A percentile compares a stretch with the other conserved stretches of the same genome.
phyloP scores from a whole-genome alignment of 177 flowering plant species.

The Vitis hybrid region DNA sequence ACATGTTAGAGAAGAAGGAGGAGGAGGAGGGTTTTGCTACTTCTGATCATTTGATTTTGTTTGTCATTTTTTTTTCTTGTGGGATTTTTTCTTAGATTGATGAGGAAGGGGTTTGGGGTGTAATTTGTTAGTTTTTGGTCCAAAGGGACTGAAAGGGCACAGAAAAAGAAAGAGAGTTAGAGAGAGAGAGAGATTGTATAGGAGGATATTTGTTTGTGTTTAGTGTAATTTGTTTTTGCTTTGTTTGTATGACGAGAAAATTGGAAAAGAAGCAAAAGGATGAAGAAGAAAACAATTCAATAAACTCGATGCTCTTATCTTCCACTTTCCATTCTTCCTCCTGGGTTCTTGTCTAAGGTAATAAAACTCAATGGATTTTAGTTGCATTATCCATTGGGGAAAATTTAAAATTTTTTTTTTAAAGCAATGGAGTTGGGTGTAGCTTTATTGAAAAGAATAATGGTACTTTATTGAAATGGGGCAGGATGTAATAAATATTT shows the following conservation, averaged over 20 bases:
- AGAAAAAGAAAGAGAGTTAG: slow-evolving; percentile 5
- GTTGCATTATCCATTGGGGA: too few relatives aligned
- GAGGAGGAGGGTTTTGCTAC: neutral
- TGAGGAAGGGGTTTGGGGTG: slow-evolving; percentile 20
- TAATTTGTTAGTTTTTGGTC: slow-evolving; percentile 27
- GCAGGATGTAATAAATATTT: too few relatives aligned
- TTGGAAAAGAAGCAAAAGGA: slow-evolving; percentile 11
- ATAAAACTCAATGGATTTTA: neutral
- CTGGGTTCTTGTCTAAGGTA: too few relatives aligned
- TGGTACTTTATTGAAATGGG: too few relatives aligned
- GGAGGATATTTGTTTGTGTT: slow-evolving; percentile 33
- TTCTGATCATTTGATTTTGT: slow-evolving; percentile 5
- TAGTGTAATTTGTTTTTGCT: slow-evolving; percentile 10
- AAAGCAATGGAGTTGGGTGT: too few relatives aligned
- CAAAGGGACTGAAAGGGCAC: slow-evolving; percentile 21
- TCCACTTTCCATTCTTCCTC: too few relatives aligned
- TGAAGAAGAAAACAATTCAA: neutral
- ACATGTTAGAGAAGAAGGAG: neutral
- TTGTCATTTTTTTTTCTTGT: neutral
- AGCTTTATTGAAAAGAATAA: too few relatives aligned
- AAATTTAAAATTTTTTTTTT: too few relatives aligned
- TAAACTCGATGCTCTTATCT: neutral
- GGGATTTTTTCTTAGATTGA: slow-evolving; percentile 11
- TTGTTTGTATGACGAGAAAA: slow-evolving; percentile 15
- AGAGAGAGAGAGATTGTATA: slow-evolving; percentile 33